A percentile compares a stretch with the other conserved stretches of the same genome.
These are phyloP conservation scores for Trichoderma virens DNA, from an alignment of 495 filamentous ascomycete species.

Conservation along the genomic window DNA sequence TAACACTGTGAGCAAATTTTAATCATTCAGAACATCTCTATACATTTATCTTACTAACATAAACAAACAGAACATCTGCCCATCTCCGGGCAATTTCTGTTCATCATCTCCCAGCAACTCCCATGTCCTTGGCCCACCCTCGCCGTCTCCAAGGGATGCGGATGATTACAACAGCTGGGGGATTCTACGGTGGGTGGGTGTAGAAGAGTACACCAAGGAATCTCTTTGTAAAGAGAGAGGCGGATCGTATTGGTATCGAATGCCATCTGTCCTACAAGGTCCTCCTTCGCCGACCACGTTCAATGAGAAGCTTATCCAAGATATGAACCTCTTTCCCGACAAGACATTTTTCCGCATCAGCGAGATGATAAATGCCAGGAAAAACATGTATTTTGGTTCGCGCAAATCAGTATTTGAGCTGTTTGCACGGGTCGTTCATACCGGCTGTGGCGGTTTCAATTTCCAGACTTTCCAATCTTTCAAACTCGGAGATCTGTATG, in stretches of 20 bases:
- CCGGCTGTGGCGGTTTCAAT: background rate
- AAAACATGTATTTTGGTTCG: background rate
- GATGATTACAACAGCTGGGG: no score
- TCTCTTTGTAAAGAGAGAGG: background rate
- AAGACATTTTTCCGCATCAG: constrained; percentile 4
- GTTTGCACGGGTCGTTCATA: constrained; percentile 3
- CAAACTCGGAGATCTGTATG: background rate
- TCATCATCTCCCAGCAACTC: no score
- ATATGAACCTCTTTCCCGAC: background rate
- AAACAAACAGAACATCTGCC: no score
- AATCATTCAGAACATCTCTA: background rate
- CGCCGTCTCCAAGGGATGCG: no score
- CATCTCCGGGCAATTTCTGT: no score
- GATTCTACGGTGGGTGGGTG: no score
- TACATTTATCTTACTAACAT: no score
- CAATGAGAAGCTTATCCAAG: background rate
- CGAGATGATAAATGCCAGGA: background rate
- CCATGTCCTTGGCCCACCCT: no score
- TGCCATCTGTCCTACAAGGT: background rate
- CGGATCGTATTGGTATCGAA: background rate
- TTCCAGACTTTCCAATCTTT: background rate
- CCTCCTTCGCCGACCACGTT: background rate
- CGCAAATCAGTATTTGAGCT: background rate
- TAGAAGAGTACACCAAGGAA: no score
- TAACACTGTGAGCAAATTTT: background rate